phyloP scores from a whole-genome alignment of 208 protist genomes.

The Leishmania amazonensis region DNA sequence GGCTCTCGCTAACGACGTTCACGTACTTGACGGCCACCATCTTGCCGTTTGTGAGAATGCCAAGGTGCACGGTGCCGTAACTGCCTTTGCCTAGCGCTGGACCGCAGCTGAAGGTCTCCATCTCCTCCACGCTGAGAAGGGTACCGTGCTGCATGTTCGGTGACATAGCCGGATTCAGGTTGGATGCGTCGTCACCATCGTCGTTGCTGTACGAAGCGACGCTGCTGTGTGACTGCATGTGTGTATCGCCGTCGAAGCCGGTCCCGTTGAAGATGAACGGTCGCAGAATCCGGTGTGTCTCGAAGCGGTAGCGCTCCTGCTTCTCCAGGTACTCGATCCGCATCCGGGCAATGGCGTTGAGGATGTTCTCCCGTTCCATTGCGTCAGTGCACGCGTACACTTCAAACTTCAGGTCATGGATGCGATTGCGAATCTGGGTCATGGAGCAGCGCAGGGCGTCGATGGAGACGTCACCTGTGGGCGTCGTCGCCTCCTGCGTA shows the following conservation, averaged over 20 bases:
- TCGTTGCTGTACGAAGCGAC: constrained; percentile 10
- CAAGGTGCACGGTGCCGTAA: constrained; percentile 72
- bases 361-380: constrained; percentile 56
- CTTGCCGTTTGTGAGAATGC: constrained; percentile 58
- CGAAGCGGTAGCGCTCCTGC: constrained; percentile 68
- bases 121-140: constrained; percentile 67
- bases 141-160: constrained; percentile 31
- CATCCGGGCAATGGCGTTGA: constrained; percentile 70
- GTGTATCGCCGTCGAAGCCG: constrained; percentile 10
- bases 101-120: constrained; percentile 81
- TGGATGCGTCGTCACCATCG: constrained; percentile 23
- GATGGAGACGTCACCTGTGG: constrained; percentile 54
- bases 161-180: constrained; percentile 20
- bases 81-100: constrained; percentile 69
- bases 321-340: constrained; percentile 79
- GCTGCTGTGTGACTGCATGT: constrained; percentile 18
- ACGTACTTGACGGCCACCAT: constrained; percentile 76
- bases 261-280: constrained; percentile 40
- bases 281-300: constrained; percentile 50
- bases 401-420: constrained; percentile 63
- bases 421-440: constrained; percentile 59
- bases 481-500: constrained; percentile 32
- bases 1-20: constrained; percentile 50
- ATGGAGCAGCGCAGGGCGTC: constrained; percentile 65
- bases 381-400: constrained; percentile 48